Conservation (phyloP, 257 asterid species). For the Gardenia jasminoides region DNA sequence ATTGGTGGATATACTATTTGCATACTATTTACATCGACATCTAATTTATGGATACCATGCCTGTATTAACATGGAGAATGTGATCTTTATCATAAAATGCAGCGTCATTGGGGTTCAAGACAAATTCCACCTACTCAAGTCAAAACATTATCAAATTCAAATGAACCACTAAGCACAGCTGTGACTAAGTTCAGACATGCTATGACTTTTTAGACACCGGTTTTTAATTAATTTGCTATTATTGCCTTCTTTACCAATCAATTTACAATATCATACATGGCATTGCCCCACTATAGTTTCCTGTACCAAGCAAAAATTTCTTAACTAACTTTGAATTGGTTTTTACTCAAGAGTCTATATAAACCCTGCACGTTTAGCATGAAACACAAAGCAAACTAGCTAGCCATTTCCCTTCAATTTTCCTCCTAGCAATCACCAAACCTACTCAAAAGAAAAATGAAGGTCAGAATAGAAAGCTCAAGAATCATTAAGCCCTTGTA, state of each 20-base stretch:
- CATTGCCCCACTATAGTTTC: not conserved
- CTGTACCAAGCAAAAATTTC: not conserved
- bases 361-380: not conserved
- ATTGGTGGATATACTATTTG: too few species aligned
- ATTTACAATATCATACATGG: not conserved
- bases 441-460: constrained; percentile 24
- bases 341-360: not conserved
- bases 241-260: too few species aligned
- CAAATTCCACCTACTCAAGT: not conserved
- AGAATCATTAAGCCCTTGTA: constrained; percentile 62
- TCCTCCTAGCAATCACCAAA: not conserved
- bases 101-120: not conserved
- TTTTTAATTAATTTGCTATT: not conserved
- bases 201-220: not conserved
- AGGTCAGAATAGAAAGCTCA: constrained; percentile 54
- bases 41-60: too few species aligned
- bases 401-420: not conserved
- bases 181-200: not conserved
- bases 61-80: too few species aligned
- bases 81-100: not conserved
- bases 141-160: not conserved
- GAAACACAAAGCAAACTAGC: constrained; percentile 4
- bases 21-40: too few species aligned
- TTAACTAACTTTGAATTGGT: not conserved
- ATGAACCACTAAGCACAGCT: constrained; percentile 2